phyloP scores from a whole-genome alignment of 805 yeast species.

The Wickerhamomyces xylosicus region DNA sequence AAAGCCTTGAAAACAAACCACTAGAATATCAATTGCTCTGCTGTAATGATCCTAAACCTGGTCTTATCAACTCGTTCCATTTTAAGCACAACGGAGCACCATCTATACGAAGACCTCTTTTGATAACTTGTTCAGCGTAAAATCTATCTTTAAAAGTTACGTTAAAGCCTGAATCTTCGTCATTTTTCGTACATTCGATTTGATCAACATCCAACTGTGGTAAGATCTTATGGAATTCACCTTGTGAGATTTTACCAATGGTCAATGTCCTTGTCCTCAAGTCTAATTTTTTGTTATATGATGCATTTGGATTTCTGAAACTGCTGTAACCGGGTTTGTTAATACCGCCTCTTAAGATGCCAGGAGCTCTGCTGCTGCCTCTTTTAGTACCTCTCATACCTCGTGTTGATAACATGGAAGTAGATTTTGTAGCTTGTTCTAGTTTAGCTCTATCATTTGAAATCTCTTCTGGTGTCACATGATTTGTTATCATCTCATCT shows the following conservation, averaged over 20 bases:
- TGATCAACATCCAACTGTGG: not conserved
- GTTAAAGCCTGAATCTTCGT: not conserved
- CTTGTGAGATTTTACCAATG: not conserved
- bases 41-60: not conserved
- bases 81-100: not conserved
- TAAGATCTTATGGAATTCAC: not conserved
- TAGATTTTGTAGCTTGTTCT: not conserved
- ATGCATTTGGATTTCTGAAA: not conserved
- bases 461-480: conserved; percentile 15
- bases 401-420: not conserved
- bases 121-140: not conserved
- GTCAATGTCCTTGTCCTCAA: not conserved
- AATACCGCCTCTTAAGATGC: not conserved
- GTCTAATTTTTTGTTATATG: not conserved
- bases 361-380: too few relatives aligned
- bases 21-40: too few relatives aligned
- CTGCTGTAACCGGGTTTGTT: not conserved
- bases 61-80: not conserved
- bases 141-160: not conserved
- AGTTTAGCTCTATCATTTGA: conserved; percentile 10
- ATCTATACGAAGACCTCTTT: not conserved
- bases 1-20: too few relatives aligned
- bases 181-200: not conserved
- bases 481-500: conserved; percentile 11
- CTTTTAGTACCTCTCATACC: not conserved